A percentile compares a stretch with the other conserved stretches of the same genome.
Evolutionary conservation across 345 rosid genomes (phyloP).

Genomic region (Tarenaya hassleriana): DNA sequence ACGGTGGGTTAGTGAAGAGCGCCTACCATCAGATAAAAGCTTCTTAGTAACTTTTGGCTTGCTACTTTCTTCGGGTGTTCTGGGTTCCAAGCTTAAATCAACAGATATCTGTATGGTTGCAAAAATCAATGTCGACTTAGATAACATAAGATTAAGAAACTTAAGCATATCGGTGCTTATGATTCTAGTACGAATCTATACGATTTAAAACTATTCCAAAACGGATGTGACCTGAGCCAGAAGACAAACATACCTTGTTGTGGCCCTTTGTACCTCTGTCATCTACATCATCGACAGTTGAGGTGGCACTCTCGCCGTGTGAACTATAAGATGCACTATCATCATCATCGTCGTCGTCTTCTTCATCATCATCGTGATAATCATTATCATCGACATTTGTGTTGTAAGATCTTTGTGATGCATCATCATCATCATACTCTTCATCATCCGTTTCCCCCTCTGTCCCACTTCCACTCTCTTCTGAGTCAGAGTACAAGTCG

Average conservation of each 20-base stretch:
- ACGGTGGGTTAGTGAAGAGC: conserved; percentile 27
- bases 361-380: conserved; percentile 35
- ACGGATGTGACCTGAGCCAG: too few species aligned
- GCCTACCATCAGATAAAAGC: conserved; percentile 29
- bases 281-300: conserved; percentile 31
- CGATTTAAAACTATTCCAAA: too few species aligned
- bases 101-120: conserved; percentile 41
- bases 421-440: conserved; percentile 61
- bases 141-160: too few species aligned
- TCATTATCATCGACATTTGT: conserved; percentile 42
- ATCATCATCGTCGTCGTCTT: conserved; percentile 45
- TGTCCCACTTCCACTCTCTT: conserved; percentile 71
- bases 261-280: conserved; percentile 38
- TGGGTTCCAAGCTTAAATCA: conserved; percentile 31
- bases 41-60: conserved; percentile 29
- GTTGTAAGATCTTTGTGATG: conserved; percentile 29
- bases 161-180: too few species aligned
- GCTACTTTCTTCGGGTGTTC: conserved; percentile 29
- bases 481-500: conserved; percentile 74
- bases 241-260: conserved; percentile 41
- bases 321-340: conserved; percentile 47
- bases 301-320: conserved; percentile 37
- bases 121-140: conserved; percentile 11
- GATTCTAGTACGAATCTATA: too few species aligned
- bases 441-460: conserved; percentile 85